Evolutionary conservation across 1,284 basidiomycete genomes (phyloP).

Genomic region (Nidula niveotomentosa): DNA sequence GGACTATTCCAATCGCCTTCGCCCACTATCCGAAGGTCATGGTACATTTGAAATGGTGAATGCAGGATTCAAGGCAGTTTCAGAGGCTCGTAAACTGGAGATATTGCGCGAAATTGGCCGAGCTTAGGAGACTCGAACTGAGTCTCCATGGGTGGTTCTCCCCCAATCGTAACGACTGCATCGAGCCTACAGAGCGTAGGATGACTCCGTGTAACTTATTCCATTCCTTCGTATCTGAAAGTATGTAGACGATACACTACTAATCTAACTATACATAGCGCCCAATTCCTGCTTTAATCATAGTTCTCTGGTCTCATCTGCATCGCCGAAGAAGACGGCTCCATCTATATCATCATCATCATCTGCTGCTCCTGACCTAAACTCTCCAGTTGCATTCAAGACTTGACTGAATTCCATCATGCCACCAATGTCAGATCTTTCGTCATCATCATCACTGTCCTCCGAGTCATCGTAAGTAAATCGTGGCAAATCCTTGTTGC

Average conservation of each 20-base stretch:
- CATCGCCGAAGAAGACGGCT: slow-evolving; percentile 74
- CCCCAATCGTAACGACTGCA: too few relatives aligned
- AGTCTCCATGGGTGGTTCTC: neutral
- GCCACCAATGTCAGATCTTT: slow-evolving; percentile 41
- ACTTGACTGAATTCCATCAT: slow-evolving; percentile 76
- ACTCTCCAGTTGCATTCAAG: slow-evolving; percentile 56
- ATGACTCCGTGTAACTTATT: too few relatives aligned
- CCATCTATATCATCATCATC: slow-evolving; percentile 78
- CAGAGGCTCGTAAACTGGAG: slow-evolving; percentile 56
- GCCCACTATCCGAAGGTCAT: slow-evolving; percentile 81
- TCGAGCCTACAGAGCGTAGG: slow-evolving; percentile 11
- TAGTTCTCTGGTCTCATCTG: slow-evolving; percentile 68
- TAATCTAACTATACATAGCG: too few relatives aligned
- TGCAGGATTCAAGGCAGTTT: slow-evolving; percentile 73
- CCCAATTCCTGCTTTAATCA: slow-evolving; percentile 14
- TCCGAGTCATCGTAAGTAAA: too few relatives aligned
- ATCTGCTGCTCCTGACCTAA: slow-evolving; percentile 46
- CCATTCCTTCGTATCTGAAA: too few relatives aligned
- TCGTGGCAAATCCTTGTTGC: neutral
- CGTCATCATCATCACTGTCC: slow-evolving; percentile 1
- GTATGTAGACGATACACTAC: too few relatives aligned
- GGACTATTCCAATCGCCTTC: slow-evolving; percentile 76
- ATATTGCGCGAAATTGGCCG: slow-evolving; percentile 77
- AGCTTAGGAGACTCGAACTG: slow-evolving; percentile 36
- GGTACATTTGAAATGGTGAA: slow-evolving; percentile 79